A percentile compares a stretch with the other conserved stretches of the same genome.
Evolutionary conservation across 768 basidiomycete genomes (phyloP).

Genomic region (Xerocomus brunneocitrinus): DNA sequence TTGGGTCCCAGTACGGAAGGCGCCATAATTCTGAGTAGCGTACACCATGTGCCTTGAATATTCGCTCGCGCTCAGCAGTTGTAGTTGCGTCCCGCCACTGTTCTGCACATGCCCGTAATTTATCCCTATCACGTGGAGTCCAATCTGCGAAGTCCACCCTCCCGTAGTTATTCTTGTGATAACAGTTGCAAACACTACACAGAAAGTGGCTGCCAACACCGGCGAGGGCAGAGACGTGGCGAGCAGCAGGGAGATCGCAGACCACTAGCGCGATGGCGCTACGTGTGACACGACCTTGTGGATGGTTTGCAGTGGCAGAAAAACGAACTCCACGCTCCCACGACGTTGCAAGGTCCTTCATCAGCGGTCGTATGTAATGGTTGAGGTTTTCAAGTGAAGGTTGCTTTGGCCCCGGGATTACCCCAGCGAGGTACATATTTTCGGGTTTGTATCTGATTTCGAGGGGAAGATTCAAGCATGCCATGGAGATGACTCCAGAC

Average conservation of each 20-base stretch:
- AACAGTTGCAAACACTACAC: slow-evolving; percentile 30
- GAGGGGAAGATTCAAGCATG: slow-evolving; percentile 32
- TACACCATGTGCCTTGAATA: not conserved
- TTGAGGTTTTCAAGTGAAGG: slow-evolving; percentile 32
- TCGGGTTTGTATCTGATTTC: slow-evolving; percentile 31
- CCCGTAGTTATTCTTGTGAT: slow-evolving; percentile 7
- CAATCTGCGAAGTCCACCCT: slow-evolving; percentile 13
- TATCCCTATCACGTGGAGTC: slow-evolving; percentile 6
- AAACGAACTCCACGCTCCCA: slow-evolving; percentile 32
- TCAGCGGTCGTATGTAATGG: slow-evolving; percentile 32
- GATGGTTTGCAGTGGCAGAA: slow-evolving; percentile 11
- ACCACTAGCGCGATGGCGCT: slow-evolving; percentile 27
- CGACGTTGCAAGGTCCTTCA: slow-evolving; percentile 27
- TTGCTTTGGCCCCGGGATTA: slow-evolving; percentile 27
- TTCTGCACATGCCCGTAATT: slow-evolving; percentile 6
- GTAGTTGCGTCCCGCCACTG: slow-evolving; percentile 12
- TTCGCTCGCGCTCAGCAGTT: not conserved
- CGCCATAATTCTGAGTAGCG: not conserved
- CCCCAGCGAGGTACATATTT: slow-evolving; percentile 36
- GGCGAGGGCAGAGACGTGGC: slow-evolving; percentile 22
- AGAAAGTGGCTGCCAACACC: slow-evolving; percentile 19
- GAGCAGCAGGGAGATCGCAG: slow-evolving; percentile 36
- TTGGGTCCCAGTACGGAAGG: not conserved
- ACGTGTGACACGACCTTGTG: slow-evolving; percentile 16
- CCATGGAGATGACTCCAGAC: slow-evolving; percentile 10